Percentiles rank a stretch among this genome's conserved stretches.
Evolutionary conservation across 345 rosid genomes (phyloP).

Genomic region (Eucalyptus pauciflora): DNA sequence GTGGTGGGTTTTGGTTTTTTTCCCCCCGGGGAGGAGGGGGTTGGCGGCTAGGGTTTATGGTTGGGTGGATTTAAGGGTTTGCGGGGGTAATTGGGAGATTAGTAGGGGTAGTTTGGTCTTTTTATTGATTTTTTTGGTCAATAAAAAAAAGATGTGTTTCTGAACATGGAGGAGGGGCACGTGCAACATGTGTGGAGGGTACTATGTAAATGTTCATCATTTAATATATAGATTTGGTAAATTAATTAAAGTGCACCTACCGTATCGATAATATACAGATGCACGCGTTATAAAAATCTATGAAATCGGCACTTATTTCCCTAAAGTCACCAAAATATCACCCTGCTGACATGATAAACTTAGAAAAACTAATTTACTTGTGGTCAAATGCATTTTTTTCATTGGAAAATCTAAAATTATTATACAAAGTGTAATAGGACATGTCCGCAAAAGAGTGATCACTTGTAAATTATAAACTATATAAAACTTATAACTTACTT

Average conservation of each 20-base stretch:
- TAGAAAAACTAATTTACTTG: neutral
- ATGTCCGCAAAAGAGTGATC: neutral
- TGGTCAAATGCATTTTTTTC: neutral
- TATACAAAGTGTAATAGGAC: neutral
- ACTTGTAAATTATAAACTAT: neutral
- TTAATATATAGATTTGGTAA: neutral
- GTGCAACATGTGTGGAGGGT: neutral
- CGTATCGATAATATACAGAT: neutral
- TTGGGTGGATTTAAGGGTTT: neutral
- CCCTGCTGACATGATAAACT: neutral
- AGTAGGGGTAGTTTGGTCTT: neutral
- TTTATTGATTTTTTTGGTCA: neutral
- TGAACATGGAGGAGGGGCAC: neutral
- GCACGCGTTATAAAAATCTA: neutral
- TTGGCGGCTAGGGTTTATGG: neutral
- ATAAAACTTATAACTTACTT: neutral
- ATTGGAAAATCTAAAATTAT: neutral
- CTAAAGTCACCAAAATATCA: neutral
- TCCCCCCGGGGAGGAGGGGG: too few relatives aligned
- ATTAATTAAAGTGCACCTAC: neutral
- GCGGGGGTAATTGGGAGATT: neutral
- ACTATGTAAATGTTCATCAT: neutral
- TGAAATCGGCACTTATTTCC: neutral
- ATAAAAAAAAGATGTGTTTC: neutral
- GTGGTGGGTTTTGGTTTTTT: neutral